Conservation (phyloP, 352 stramenopile species). For the Globisporangium nodosum region DNA sequence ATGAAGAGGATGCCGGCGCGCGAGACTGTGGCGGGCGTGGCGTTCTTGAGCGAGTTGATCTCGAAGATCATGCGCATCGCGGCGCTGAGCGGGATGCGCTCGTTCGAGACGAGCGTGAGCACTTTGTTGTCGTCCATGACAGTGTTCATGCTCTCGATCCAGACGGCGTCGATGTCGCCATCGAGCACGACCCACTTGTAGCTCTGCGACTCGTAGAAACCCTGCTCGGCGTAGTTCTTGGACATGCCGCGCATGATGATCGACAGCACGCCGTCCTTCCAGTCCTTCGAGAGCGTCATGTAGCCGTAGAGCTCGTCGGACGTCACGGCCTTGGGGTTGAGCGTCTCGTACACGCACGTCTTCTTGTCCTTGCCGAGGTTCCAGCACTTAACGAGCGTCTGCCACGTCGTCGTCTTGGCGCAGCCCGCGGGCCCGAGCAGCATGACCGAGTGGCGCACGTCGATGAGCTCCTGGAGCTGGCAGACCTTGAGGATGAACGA, state of each 20-base stretch:
- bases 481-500: constrained; percentile 86
- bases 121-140: constrained; percentile 98
- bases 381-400: constrained; percentile 82
- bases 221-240: constrained; percentile 86
- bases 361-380: constrained; percentile 88
- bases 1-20: constrained; percentile 87
- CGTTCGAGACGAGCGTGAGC: constrained; percentile 90
- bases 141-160: constrained; percentile 94
- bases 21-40: constrained; percentile 80
- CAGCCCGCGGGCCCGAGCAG: constrained; percentile 75
- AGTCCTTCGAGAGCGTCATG: constrained; percentile 89
- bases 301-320: constrained; percentile 92
- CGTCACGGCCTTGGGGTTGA: constrained; percentile 86
- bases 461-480: constrained; percentile 84
- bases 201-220: constrained; percentile 93
- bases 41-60: constrained; percentile 88
- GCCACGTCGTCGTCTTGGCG: constrained; percentile 84
- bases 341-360: constrained; percentile 84
- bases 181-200: constrained; percentile 90
- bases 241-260: constrained; percentile 91
- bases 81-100: constrained; percentile 75
- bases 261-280: constrained; percentile 85
- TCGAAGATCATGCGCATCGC: constrained; percentile 91
- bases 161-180: constrained; percentile 86
- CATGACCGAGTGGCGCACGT: constrained; percentile 87